Base-by-base conservation (phyloP, 768 basidiomycete genomes). In the Termitomyces sp. region DNA sequence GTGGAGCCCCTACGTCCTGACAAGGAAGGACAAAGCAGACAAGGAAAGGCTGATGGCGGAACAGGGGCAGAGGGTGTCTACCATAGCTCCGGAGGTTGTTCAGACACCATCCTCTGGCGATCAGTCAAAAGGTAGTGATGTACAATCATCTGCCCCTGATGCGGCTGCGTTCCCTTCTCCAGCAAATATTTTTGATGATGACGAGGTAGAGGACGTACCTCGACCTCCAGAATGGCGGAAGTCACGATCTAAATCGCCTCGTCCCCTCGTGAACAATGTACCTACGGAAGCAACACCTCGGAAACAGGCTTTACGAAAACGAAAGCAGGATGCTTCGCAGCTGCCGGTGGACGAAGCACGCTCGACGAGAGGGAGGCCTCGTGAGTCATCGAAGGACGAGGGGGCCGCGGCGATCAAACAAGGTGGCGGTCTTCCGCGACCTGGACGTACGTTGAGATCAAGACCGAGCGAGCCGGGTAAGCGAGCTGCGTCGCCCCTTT, bases 1-100 rank as follows among this genome's bases (percentile, higher is more conserved):
- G 69, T 99, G 96, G 92, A 96, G 89, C 63, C 96, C 96, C 32
- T 98, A 96, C 74, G 76, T 97, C 32, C 50, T 67, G 24, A 65
- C 65, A 28, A 60, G 68, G 58, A 65, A 65, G 52, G 63, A 64
- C 18, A 64, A 57, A 52, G 64, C 55, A 24, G 61, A 65, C 42
- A 65, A 67, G 54, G 61, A 65, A 36, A 65, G 62, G 20, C 49
- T 59, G 9, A 61, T 55, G 4, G 59, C 58, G 7, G 63, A 67
- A 16, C 59, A 65, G 11, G 60, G 32, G 18, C 61, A 62, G 6
- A 62, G 64, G 9, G 60, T 57, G 33, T 35, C 64, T 18, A 53
- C 59, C n/a, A 35, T 44, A 16, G 55, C 8, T 28, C 49, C 48
- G 11, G 60, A 48, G 46, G 59, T 32, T 22, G 46, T n/a, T 13